phyloP scores from a whole-genome alignment of 2,329 filamentous ascomycete genomes.

The Neospermospora avenae region DNA sequence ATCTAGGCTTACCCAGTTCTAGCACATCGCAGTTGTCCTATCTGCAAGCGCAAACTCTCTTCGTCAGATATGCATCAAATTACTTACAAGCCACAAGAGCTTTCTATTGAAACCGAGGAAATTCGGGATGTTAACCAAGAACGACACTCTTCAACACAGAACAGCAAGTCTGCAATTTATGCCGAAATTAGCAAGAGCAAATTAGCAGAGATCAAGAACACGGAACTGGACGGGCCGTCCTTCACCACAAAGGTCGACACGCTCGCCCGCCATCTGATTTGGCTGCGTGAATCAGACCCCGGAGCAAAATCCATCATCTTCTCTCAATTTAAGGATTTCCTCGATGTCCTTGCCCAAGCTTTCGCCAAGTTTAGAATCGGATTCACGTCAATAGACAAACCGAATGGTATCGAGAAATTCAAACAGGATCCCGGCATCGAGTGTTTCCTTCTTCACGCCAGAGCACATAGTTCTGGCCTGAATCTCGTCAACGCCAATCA shows the following conservation, averaged over 20 bases:
- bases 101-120: constrained; percentile 63
- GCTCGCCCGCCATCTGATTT: constrained; percentile 75
- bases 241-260: constrained; percentile 92
- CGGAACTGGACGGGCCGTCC: constrained; percentile 68
- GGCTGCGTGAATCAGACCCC: constrained; percentile 79
- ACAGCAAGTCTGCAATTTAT: constrained; percentile 60
- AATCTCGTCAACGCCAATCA: constrained; percentile 92
- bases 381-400: constrained; percentile 65
- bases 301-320: constrained; percentile 93
- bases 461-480: constrained; percentile 81
- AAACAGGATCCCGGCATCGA: constrained; percentile 70
- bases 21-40: constrained; percentile 72
- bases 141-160: constrained; percentile 18
- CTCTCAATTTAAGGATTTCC: constrained; percentile 82
- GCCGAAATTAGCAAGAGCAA: constrained; percentile 68
- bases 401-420: constrained; percentile 71
- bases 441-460: constrained; percentile 85
- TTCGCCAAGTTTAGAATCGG: constrained; percentile 71
- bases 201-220: constrained; percentile 75
- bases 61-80: constrained; percentile 77
- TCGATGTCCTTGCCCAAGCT: constrained; percentile 68
- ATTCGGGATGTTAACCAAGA: constrained; percentile 34
- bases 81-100: constrained; percentile 71
- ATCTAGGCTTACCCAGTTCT: background rate
- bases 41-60: constrained; percentile 72